Percentiles rank a stretch among this genome's conserved stretches.
These are phyloP conservation scores for Myrmaecium sp. DNA, from an alignment of 2,329 filamentous ascomycete genomes.

Conservation along the genomic window DNA sequence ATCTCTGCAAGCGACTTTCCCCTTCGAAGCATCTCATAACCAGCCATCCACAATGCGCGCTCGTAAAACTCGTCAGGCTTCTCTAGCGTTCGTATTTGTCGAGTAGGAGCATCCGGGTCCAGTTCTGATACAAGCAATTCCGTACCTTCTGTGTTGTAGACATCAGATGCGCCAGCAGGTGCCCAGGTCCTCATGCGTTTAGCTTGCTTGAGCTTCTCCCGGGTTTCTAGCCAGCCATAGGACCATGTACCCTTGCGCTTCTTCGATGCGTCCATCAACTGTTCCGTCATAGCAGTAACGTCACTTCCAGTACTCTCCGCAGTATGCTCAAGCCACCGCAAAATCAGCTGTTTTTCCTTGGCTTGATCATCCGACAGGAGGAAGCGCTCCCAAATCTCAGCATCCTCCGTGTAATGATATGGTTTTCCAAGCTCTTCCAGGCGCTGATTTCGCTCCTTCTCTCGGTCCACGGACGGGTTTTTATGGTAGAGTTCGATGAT, in stretches of 20 bases:
- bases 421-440: slow-evolving; percentile 15
- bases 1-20: slow-evolving; percentile 62
- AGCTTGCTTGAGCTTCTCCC: slow-evolving; percentile 72
- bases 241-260: slow-evolving; percentile 62
- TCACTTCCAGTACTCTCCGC: slow-evolving; percentile 50
- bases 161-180: slow-evolving; percentile 35
- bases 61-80: slow-evolving; percentile 79
- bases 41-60: slow-evolving; percentile 79
- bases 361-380: slow-evolving; percentile 55
- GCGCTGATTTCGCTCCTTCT: slow-evolving; percentile 15
- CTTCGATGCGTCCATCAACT: slow-evolving; percentile 54
- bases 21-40: slow-evolving; percentile 78
- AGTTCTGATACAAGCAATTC: slow-evolving; percentile 64
- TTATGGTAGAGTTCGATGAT: slow-evolving; percentile 53
- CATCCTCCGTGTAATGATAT: slow-evolving; percentile 39
- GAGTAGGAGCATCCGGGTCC: slow-evolving; percentile 75
- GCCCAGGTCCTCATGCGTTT: slow-evolving; percentile 57
- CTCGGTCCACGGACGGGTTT: slow-evolving; percentile 15
- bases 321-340: slow-evolving; percentile 74
- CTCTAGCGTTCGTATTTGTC: slow-evolving; percentile 62
- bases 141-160: slow-evolving; percentile 24
- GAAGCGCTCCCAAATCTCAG: slow-evolving; percentile 56
- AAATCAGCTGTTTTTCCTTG: slow-evolving; percentile 59
- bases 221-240: slow-evolving; percentile 84
- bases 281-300: slow-evolving; percentile 58